A percentile compares a stretch with the other conserved stretches of the same genome.
Evolutionary conservation across 2,329 filamentous ascomycete genomes (phyloP).

Genomic region (Lasiodiplodia gonubiensis): DNA sequence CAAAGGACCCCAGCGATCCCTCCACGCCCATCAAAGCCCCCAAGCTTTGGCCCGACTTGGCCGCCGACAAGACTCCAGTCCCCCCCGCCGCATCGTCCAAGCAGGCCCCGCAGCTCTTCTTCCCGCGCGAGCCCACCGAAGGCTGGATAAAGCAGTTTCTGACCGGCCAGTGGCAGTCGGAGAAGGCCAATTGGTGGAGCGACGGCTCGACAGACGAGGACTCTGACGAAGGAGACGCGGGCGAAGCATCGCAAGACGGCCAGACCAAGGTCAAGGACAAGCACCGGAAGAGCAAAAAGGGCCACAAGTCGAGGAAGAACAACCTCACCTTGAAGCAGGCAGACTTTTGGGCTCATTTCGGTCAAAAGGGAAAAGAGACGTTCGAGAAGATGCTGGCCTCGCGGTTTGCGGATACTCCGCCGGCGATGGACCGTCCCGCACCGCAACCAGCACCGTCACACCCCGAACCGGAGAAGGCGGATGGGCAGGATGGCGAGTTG

Average conservation of each 20-base stretch:
- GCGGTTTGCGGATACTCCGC: conserved; percentile 43
- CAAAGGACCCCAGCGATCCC: conserved; percentile 4
- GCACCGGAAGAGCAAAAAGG: conserved; percentile 33
- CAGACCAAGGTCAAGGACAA: conserved; percentile 28
- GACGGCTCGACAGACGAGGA: conserved; percentile 76
- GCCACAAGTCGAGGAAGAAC: conserved; percentile 50
- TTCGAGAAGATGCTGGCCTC: conserved; percentile 50
- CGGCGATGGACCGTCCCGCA: conserved; percentile 13
- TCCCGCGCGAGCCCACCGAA: conserved; percentile 65
- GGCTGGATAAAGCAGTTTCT: conserved; percentile 87
- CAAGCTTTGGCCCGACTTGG: conserved; percentile 27
- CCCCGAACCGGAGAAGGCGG: background rate
- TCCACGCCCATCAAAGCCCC: conserved; percentile 30
- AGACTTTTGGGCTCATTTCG: conserved; percentile 55
- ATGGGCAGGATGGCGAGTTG: conserved; percentile 6
- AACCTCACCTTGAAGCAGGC: conserved; percentile 58
- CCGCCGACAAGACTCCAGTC: conserved; percentile 21
- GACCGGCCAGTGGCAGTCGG: conserved; percentile 70
- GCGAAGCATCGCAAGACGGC: conserved; percentile 20
- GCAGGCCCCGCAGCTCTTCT: conserved; percentile 32
- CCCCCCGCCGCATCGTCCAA: background rate
- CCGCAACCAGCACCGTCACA: background rate
- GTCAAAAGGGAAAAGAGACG: conserved; percentile 44
- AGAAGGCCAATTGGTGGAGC: conserved; percentile 82
- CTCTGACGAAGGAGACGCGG: conserved; percentile 34